Percentiles rank a stretch among this genome's conserved stretches.
These are phyloP conservation scores for Leccinum truebloodii DNA, from an alignment of 768 basidiomycete genomes.

Conservation along the genomic window DNA sequence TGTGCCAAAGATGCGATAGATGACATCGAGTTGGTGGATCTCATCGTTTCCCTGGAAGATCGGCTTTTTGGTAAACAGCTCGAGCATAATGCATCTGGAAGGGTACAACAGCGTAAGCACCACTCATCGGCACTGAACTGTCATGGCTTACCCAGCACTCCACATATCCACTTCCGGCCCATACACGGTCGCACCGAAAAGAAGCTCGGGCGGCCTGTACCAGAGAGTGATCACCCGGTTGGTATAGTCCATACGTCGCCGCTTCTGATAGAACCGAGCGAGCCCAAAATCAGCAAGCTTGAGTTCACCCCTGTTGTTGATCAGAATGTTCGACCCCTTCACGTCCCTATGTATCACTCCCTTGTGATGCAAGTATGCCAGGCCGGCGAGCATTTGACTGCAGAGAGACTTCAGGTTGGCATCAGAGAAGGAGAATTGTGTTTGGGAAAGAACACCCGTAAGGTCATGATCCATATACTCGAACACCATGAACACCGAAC, in stretches of 20 bases:
- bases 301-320: slow-evolving; percentile 88
- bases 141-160: slow-evolving; percentile 82
- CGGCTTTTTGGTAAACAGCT: slow-evolving; percentile 92
- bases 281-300: slow-evolving; percentile 98
- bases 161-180: slow-evolving; percentile 99
- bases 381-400: slow-evolving; percentile 91
- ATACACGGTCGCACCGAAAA: slow-evolving; percentile 95
- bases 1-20: slow-evolving; percentile 90
- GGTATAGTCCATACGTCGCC: slow-evolving; percentile 91
- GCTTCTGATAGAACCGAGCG: slow-evolving; percentile 94
- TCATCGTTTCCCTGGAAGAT: slow-evolving; percentile 99
- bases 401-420: slow-evolving; percentile 96
- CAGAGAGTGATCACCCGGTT: slow-evolving; percentile 98
- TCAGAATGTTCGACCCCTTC: slow-evolving; percentile 97
- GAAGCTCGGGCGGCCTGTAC: slow-evolving; percentile 95
- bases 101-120: neutral
- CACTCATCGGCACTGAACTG: neutral
- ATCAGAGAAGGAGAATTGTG: slow-evolving; percentile 78
- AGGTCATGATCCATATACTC: slow-evolving; percentile 99
- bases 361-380: slow-evolving; percentile 94
- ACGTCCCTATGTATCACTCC: slow-evolving; percentile 98
- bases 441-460: slow-evolving; percentile 91
- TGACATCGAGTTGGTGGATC: slow-evolving; percentile 93
- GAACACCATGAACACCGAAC: slow-evolving; percentile 98
- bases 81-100: slow-evolving; percentile 94